Percentiles rank a stretch among this genome's conserved stretches.
phyloP scores from a whole-genome alignment of 2,329 filamentous ascomycete species.

The Hypocreales sp. region DNA sequence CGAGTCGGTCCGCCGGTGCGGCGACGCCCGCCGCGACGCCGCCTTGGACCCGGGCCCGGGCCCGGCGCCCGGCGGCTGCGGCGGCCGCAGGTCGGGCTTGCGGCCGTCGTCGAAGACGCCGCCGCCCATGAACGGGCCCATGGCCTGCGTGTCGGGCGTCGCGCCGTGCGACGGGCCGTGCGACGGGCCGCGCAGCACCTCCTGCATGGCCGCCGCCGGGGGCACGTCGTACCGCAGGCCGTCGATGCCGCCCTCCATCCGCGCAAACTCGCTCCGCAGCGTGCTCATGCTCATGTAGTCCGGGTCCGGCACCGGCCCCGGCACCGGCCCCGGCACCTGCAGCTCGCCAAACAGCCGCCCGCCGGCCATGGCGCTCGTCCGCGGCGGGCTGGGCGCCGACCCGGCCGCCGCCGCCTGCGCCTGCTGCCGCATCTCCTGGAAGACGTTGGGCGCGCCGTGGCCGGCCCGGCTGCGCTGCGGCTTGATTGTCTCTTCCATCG shows the following conservation, averaged over 20 bases:
- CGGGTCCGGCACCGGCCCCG: too few species aligned
- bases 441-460: conserved; percentile 32
- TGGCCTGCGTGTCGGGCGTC: conserved; percentile 34
- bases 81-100: conserved; percentile 22
- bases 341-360: conserved; percentile 29
- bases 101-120: too few species aligned
- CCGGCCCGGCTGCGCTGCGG: conserved; percentile 28
- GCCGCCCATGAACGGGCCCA: conserved; percentile 23
- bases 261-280: conserved; percentile 28
- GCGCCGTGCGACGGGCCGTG: conserved; percentile 23
- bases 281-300: conserved; percentile 40
- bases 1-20: conserved; percentile 43
- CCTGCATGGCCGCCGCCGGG: too few species aligned
- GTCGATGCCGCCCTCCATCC: conserved; percentile 19
- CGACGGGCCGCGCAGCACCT: too few species aligned
- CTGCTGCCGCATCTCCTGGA: conserved; percentile 42
- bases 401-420: conserved; percentile 32
- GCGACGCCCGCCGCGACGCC: conserved; percentile 10
- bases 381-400: conserved; percentile 43
- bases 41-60: conserved; percentile 6
- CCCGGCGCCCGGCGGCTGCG: conserved; percentile 7
- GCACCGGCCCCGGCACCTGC: conserved; percentile 35
- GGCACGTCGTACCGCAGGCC: conserved; percentile 14
- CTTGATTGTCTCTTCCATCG: conserved; percentile 52
- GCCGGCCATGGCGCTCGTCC: conserved; percentile 32